Evolutionary conservation across 768 basidiomycete genomes (phyloP), one percentile per base, ranked within the genome.

Genomic region (Leucosporidium yakuticum): DNA sequence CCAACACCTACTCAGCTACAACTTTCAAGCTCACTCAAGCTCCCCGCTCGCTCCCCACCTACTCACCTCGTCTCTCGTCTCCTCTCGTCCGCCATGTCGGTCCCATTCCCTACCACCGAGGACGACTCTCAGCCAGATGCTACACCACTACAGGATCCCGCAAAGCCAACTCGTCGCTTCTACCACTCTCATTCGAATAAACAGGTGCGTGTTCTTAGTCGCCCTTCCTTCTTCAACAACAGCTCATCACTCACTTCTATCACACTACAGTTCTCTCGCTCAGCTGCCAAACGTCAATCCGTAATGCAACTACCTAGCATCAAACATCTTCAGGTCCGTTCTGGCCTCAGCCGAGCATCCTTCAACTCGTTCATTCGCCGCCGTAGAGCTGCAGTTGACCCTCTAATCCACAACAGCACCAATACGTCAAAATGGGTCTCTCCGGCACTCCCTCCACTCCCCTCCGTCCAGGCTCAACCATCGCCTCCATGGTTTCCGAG

Each of bases 241-340:
- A 21, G 29, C 47, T 29, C 60, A 44, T 44, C n/a, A 47, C 48
- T 23, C 7, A n/a, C 15, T 29, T 32, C 27, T 19, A 9, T 50
- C 48, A 0, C 20, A 44, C n/a, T 50, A 27, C 14, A 44, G 19
- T n/a, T 93, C 83, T 89, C 88, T 74, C 82, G 88, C 70, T 91
- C 89, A 68, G 94, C 94, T 0, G 90, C 91, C 6, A 95, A 93
- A 80, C 85, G 94, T 53, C 90, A 91, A 78, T 91, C 54, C n/a
- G 54, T 55, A 27, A 27, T 53, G 51, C 23, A 23, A 27, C 51
- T 53, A 15, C 51, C 51, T 15, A 53, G 27, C 21, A 53, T 53
- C 27, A 27, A 23, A 23, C 51, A 53, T 53, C 39, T 44, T 8
- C 39, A 44, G 39, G 39, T 44, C 8, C 11, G 39, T 44, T 12